phyloP scores from a whole-genome alignment of 257 asterid species.

The Euphrasia confusa region DNA sequence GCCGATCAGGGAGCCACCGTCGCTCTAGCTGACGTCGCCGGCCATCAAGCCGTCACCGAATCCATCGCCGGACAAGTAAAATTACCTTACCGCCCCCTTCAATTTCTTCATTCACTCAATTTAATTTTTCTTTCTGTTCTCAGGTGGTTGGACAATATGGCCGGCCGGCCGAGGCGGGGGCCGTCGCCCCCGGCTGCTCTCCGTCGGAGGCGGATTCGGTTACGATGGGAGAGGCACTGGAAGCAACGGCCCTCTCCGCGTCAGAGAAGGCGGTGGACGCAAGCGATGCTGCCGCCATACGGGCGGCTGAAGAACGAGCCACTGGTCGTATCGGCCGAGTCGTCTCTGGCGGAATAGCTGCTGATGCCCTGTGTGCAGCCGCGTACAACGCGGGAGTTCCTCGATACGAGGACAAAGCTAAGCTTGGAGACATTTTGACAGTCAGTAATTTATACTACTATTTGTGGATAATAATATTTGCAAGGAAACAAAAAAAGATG shows the following conservation, averaged over 20 bases:
- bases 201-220: constrained; percentile 18
- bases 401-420: constrained; percentile 37
- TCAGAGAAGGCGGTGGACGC: constrained; percentile 46
- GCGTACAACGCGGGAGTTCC: constrained; percentile 23
- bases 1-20: constrained; percentile 44
- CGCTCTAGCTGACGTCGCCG: constrained; percentile 40
- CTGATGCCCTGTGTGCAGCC: constrained; percentile 47
- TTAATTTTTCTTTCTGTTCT: not conserved
- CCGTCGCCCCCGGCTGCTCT: constrained; percentile 4
- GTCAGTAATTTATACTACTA: not conserved
- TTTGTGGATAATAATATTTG: not conserved
- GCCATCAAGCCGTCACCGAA: constrained; percentile 46
- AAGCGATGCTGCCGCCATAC: constrained; percentile 61
- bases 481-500: not conserved
- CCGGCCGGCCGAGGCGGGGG: constrained; percentile 15
- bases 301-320: constrained; percentile 59
- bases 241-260: constrained; percentile 45
- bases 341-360: constrained; percentile 48
- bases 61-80: constrained; percentile 59
- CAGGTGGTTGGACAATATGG: constrained; percentile 48
- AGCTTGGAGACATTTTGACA: constrained; percentile 39
- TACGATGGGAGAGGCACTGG: constrained; percentile 72
- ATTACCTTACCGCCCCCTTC: no score
- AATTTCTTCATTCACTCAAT: not conserved
- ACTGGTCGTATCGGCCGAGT: constrained; percentile 39